Conservation (phyloP, 169 alveolate genomes). For the Cryptosporidium meleagridis region DNA sequence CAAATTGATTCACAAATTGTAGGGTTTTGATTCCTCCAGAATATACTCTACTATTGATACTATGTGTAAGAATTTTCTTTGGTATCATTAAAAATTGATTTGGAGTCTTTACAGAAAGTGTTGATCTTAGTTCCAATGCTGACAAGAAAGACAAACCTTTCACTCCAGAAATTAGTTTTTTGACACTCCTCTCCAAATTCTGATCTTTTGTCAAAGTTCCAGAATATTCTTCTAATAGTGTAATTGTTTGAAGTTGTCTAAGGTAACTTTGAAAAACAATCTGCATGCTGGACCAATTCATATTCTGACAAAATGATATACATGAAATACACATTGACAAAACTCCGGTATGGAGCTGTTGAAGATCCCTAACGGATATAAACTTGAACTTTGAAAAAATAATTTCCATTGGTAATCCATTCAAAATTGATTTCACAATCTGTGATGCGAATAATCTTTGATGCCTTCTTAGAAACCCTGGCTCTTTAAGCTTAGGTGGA, state of each 20-base stretch:
- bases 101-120: slow-evolving; percentile 32
- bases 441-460: slow-evolving; percentile 52
- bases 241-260: slow-evolving; percentile 8
- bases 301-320: slow-evolving; percentile 29
- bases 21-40: slow-evolving; percentile 1
- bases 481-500: slow-evolving; percentile 29
- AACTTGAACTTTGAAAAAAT: slow-evolving; percentile 21
- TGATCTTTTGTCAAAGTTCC: slow-evolving; percentile 5
- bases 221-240: slow-evolving; percentile 29
- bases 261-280: slow-evolving; percentile 28
- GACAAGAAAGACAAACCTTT: slow-evolving; percentile 16
- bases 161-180: slow-evolving; percentile 15
- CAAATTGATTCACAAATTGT: not conserved
- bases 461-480: slow-evolving; percentile 13
- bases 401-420: slow-evolving; percentile 1
- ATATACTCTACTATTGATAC: slow-evolving; percentile 13
- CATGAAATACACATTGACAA: slow-evolving; percentile 53
- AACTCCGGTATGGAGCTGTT: slow-evolving; percentile 12
- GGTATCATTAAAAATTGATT: slow-evolving; percentile 51
- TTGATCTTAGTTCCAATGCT: slow-evolving; percentile 15
- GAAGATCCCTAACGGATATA: slow-evolving; percentile 19
- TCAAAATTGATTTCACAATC: slow-evolving; percentile 4
- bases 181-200: not conserved
- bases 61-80: not conserved
- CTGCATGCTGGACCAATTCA: slow-evolving; percentile 37